A percentile compares a stretch with the other conserved stretches of the same genome.
These are phyloP conservation scores for Pseudonitzschia delicatissima DNA, from an alignment of 108 stramenopile species.

Conservation along the genomic window DNA sequence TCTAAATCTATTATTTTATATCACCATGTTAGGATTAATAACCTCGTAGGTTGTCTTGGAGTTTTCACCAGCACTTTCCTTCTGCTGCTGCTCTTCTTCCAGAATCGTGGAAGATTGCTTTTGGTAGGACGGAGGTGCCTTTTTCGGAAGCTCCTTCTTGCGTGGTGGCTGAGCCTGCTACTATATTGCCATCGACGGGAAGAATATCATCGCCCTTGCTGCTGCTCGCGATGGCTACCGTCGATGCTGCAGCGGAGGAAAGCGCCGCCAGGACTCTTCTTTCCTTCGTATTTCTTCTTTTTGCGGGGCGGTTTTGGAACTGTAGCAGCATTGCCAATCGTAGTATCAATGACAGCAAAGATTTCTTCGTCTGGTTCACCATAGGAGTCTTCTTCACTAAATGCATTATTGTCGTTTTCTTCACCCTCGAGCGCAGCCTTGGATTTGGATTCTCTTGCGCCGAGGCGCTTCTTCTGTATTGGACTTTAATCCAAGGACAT, in stretches of 20 bases:
- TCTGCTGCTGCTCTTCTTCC: background rate
- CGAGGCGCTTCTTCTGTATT: background rate
- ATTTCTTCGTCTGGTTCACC: background rate
- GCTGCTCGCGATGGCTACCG: background rate
- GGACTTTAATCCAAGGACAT: slow-evolving; percentile 19
- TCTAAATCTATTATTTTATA: background rate
- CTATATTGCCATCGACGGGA: background rate
- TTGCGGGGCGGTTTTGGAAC: background rate
- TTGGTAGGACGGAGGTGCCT: slow-evolving; percentile 4
- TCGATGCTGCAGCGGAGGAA: background rate
- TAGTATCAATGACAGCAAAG: too few relatives aligned
- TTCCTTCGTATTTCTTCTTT: background rate
- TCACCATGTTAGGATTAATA: slow-evolving; percentile 1
- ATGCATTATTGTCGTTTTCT: too few relatives aligned
- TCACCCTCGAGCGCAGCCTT: background rate
- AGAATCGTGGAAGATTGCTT: background rate
- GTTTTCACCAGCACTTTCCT: background rate
- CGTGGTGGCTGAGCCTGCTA: background rate
- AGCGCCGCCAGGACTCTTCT: background rate
- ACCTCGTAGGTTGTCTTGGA: background rate
- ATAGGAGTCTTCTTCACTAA: background rate
- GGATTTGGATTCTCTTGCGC: background rate
- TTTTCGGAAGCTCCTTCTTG: background rate
- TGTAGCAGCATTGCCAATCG: background rate
- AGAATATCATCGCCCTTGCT: background rate